Evolutionary conservation across 2,329 filamentous ascomycete species (phyloP), one percentile per base, ranked within the genome.

Genomic region (Cladosporium phlei): DNA sequence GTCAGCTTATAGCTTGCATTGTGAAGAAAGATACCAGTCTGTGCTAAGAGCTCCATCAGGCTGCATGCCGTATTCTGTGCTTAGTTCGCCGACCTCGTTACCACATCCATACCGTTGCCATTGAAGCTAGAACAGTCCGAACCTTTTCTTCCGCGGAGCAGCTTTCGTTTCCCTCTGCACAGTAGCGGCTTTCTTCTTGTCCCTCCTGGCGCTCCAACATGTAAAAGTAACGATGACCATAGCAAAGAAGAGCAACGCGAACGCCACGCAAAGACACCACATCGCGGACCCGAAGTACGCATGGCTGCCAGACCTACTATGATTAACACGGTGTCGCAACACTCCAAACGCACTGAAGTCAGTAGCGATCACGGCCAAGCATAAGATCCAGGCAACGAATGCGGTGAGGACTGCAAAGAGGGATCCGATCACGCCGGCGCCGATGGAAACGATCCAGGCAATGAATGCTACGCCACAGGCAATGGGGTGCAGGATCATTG

Each of bases 401-500:
- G 75, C 71, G 17, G 78, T 66, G 24, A 78, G 43, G 1, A 74
- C 67, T 2, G 75, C 76, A 24, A 76, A 52, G 17, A 82, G 61
- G 0, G 75, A 75, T 52, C 77, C 78, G 38, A 72, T 54, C 38
- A 76, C 50, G 49, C 76, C 76, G 2, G 77, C 66, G 50, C 73
- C 74, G 27, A 78, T 58, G 35, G 73, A 74, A 38, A 80, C 66
- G 37, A 80, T 58, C 64, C 81, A 81, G 49, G 78, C 76, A 52
- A 82, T 67, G 66, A 82, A 82, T 55, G 73, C 68, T 3, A 82
- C 61, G 46, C 67, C 78, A 50, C 72, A 71, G n/a, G 72, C 77
- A 56, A 83, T 66, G 21, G 80, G 78, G 66, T 83, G 80, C 49
- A 84, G 71, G 43, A 83, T 64, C 77, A 83, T 78, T 52, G 77